These are phyloP conservation scores for Colletotrichum sp. DNA, from an alignment of 2,329 filamentous ascomycete genomes.

Conservation along the genomic window DNA sequence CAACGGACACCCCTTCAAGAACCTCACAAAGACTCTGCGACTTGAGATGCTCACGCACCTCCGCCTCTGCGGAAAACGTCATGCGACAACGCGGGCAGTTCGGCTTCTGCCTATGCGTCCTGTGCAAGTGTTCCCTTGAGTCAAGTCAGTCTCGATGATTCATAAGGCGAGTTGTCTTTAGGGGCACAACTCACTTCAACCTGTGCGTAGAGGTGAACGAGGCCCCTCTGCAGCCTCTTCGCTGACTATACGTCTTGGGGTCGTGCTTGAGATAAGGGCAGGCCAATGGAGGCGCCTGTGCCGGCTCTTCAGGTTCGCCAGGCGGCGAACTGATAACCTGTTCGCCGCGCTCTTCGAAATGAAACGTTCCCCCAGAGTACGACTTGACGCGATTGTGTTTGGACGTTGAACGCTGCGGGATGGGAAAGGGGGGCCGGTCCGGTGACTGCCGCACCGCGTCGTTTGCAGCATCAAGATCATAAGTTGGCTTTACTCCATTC, in stretches of 20 bases:
- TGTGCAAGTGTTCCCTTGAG: background rate
- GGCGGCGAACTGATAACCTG: background rate
- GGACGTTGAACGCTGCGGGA: background rate
- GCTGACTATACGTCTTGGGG: background rate
- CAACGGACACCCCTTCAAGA: background rate
- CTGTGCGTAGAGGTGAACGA: background rate
- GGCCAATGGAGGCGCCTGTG: background rate
- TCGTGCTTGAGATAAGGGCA: background rate
- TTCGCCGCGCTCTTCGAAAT: background rate
- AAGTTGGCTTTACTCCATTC: too few relatives aligned
- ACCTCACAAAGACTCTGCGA: background rate
- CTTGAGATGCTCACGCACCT: background rate
- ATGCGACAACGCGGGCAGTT: background rate
- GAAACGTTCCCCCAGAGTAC: background rate
- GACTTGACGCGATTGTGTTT: background rate
- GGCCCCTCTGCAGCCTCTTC: background rate
- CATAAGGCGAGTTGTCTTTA: fast-evolving
- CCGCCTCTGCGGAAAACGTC: background rate
- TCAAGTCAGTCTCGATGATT: background rate
- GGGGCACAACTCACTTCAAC: background rate
- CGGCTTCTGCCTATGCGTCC: background rate
- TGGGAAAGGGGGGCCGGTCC: too few relatives aligned
- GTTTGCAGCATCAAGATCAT: too few relatives aligned
- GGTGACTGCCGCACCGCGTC: too few relatives aligned
- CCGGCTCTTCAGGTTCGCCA: background rate